A percentile compares a stretch with the other conserved stretches of the same genome.
These are phyloP conservation scores for Candida endomychidarum DNA, from an alignment of 805 yeast species.

Conservation along the genomic window DNA sequence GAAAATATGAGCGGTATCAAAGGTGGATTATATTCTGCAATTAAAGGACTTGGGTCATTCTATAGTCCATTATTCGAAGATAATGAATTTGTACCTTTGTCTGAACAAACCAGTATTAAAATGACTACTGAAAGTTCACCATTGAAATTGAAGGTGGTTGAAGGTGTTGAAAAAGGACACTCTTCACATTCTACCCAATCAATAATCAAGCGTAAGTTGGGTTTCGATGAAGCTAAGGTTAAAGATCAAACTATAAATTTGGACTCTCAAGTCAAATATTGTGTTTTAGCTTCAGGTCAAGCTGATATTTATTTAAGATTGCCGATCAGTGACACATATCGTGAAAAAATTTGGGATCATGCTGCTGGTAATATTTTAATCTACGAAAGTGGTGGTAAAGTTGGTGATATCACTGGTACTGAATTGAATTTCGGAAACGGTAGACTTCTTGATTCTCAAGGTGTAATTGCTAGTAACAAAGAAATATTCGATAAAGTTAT, in stretches of 20 bases:
- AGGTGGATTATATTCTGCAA: slow-evolving; percentile 79
- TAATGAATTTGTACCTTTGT: slow-evolving; percentile 34
- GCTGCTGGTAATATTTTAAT: slow-evolving; percentile 92
- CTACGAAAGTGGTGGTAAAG: slow-evolving; percentile 87
- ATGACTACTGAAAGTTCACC: slow-evolving; percentile 53
- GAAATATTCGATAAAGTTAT: slow-evolving; percentile 51
- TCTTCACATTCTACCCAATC: slow-evolving; percentile 88
- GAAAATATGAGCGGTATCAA: slow-evolving; percentile 33
- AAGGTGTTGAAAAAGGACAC: slow-evolving; percentile 94
- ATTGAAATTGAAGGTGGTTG: slow-evolving; percentile 65
- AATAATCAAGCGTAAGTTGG: slow-evolving; percentile 62
- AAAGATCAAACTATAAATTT: slow-evolving; percentile 66
- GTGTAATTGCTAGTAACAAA: slow-evolving; percentile 81
- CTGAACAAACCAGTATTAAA: slow-evolving; percentile 38
- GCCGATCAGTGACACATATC: slow-evolving; percentile 72
- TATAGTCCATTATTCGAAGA: slow-evolving; percentile 42
- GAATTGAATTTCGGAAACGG: slow-evolving; percentile 83
- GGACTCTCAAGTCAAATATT: slow-evolving; percentile 96
- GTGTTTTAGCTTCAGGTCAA: slow-evolving; percentile 84
- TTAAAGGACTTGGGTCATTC: slow-evolving; percentile 66
- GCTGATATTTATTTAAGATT: slow-evolving; percentile 91
- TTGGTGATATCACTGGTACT: slow-evolving; percentile 78
- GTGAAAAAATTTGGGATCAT: slow-evolving; percentile 98
- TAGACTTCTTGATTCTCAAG: slow-evolving; percentile 76
- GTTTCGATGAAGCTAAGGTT: slow-evolving; percentile 49